A percentile compares a stretch with the other conserved stretches of the same genome.
Evolutionary conservation across 139 green algal genomes (phyloP).

Genomic region (Coelastrella sp.): DNA sequence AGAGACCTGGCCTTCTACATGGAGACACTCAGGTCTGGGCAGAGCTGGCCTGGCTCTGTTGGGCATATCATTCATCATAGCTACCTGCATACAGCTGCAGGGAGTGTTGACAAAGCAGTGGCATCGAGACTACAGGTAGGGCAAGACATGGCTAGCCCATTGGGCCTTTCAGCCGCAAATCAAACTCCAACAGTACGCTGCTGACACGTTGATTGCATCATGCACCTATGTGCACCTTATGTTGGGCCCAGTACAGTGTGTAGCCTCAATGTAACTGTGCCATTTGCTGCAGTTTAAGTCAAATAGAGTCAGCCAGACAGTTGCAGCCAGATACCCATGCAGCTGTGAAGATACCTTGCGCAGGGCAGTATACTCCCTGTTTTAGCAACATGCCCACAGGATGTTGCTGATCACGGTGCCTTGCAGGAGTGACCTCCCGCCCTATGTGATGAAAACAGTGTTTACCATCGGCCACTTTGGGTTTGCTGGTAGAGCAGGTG

Average conservation of each 20-base stretch:
- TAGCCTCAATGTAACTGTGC: not conserved
- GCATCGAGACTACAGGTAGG: slow-evolving; percentile 45
- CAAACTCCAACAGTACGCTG: no score
- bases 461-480: slow-evolving; percentile 33
- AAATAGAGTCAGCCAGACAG: not conserved
- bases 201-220: no score
- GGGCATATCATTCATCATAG: slow-evolving; percentile 36
- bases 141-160: not conserved
- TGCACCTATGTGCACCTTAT: no score
- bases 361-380: no score
- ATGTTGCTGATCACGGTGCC: not conserved
- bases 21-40: slow-evolving; percentile 10
- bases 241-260: no score
- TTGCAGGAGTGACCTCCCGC: not conserved
- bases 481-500: slow-evolving; percentile 29
- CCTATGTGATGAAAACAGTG: not conserved
- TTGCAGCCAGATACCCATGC: no score
- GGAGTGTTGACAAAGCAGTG: slow-evolving; percentile 36
- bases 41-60: slow-evolving; percentile 30
- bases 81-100: slow-evolving; percentile 49
- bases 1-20: slow-evolving; percentile 27
- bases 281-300: not conserved
- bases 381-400: no score
- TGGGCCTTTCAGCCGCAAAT: no score
- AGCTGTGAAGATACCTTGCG: no score